These are phyloP conservation scores for Dichomitus squalens DNA, from an alignment of 1,284 basidiomycete species.

Conservation along the genomic window DNA sequence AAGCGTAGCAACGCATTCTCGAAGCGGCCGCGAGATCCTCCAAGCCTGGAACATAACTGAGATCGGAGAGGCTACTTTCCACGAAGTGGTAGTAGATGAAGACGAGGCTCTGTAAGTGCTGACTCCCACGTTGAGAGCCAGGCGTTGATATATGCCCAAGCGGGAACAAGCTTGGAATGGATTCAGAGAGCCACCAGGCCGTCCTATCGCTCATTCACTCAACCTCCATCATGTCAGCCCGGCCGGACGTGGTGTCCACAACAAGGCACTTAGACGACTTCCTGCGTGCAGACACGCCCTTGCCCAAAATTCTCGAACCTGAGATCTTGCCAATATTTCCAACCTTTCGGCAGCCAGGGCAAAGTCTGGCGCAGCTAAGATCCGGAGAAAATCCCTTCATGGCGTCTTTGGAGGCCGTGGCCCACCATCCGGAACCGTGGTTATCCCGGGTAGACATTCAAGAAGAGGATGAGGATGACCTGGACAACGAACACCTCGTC, in stretches of 20 bases:
- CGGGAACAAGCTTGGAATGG: slow-evolving; percentile 36
- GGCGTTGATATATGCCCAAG: slow-evolving; percentile 24
- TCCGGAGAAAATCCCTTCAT: slow-evolving; percentile 1
- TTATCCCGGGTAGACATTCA: slow-evolving; percentile 26
- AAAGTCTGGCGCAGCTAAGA: background rate
- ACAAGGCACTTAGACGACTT: slow-evolving; percentile 36
- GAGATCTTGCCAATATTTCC: slow-evolving; percentile 51
- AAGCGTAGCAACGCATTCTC: slow-evolving; percentile 2
- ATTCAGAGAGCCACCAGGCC: slow-evolving; percentile 27
- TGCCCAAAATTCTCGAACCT: slow-evolving; percentile 32
- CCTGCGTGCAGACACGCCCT: slow-evolving; percentile 36
- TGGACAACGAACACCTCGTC: slow-evolving; percentile 49
- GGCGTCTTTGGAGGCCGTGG: slow-evolving; percentile 10
- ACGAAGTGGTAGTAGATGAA: slow-evolving; percentile 4
- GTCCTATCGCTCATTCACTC: slow-evolving; percentile 25
- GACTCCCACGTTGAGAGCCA: background rate
- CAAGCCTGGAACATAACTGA: background rate
- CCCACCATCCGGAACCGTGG: slow-evolving; percentile 31
- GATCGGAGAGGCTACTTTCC: slow-evolving; percentile 1
- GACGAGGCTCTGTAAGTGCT: slow-evolving; percentile 22
- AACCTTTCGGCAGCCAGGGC: slow-evolving; percentile 32
- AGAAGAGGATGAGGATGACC: slow-evolving; percentile 46
- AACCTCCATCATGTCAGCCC: slow-evolving; percentile 14
- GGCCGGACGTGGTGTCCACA: background rate
- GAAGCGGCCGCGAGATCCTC: slow-evolving; percentile 9